Evolutionary conservation across 2,329 filamentous ascomycete genomes (phyloP).

Genomic region (Clonostachys rosea): DNA sequence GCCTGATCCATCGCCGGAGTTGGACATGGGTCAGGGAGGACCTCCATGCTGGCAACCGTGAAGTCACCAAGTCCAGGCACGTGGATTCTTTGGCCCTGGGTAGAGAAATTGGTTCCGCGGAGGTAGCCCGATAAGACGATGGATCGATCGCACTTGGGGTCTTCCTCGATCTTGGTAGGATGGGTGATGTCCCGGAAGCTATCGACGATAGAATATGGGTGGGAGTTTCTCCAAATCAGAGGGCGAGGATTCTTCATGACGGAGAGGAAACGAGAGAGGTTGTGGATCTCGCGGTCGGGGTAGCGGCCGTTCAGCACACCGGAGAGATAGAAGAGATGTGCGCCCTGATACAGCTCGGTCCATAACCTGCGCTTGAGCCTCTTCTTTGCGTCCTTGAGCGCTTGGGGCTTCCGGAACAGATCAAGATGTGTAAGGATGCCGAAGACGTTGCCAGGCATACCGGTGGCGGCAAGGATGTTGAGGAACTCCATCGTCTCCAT

Average conservation of each 20-base stretch:
- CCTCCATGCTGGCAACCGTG: constrained; percentile 77
- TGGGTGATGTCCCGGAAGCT: constrained; percentile 94
- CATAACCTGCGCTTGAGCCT: constrained; percentile 91
- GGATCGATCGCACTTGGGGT: constrained; percentile 85
- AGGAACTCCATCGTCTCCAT: constrained; percentile 99
- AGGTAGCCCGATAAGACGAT: constrained; percentile 91
- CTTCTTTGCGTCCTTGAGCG: constrained; percentile 92
- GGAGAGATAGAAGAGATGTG: constrained; percentile 94
- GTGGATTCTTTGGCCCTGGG: constrained; percentile 81
- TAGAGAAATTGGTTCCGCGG: constrained; percentile 88
- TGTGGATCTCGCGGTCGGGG: constrained; percentile 93
- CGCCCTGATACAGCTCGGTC: constrained; percentile 95
- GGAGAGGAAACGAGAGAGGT: constrained; percentile 88
- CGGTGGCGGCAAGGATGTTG: constrained; percentile 86
- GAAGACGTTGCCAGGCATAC: constrained; percentile 98
- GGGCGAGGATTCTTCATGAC: constrained; percentile 99
- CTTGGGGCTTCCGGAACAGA: constrained; percentile 89
- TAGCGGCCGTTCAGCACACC: constrained; percentile 96
- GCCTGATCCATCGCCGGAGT: constrained; percentile 89
- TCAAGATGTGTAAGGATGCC: constrained; percentile 95
- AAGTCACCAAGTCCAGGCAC: constrained; percentile 90
- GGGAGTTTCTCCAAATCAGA: constrained; percentile 93
- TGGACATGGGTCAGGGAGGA: constrained; percentile 89
- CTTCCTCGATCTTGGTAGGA: constrained; percentile 82
- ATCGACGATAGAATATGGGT: constrained; percentile 91